Evolutionary conservation across 2,329 filamentous ascomycete genomes (phyloP).

Genomic region (Hansfordia pulvinata): DNA sequence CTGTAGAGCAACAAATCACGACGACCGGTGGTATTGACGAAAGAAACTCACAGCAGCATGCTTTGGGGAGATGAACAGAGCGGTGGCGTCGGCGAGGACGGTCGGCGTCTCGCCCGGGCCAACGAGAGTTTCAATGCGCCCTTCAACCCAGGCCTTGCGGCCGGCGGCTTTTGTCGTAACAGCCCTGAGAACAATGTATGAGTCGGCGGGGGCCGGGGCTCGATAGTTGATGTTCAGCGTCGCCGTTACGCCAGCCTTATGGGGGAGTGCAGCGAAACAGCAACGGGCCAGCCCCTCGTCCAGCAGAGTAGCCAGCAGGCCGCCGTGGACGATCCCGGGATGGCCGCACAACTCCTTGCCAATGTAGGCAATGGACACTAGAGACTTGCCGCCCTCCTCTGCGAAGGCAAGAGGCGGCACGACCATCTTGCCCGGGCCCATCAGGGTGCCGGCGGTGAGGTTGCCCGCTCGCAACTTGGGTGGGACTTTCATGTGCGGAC

Average conservation of each 20-base stretch:
- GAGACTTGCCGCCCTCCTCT: slow-evolving; percentile 53
- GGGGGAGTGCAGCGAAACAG: slow-evolving; percentile 78
- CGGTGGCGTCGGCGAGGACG: slow-evolving; percentile 70
- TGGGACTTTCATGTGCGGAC: slow-evolving; percentile 82
- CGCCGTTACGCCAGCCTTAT: slow-evolving; percentile 76
- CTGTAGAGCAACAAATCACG: no score
- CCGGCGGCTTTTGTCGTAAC: slow-evolving; percentile 79
- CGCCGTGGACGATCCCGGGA: slow-evolving; percentile 81
- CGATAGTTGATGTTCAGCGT: slow-evolving; percentile 75
- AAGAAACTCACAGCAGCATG: slow-evolving; percentile 63
- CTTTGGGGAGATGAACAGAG: slow-evolving; percentile 79
- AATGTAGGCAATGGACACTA: slow-evolving; percentile 64
- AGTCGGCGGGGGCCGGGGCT: slow-evolving; percentile 61
- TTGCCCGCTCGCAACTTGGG: slow-evolving; percentile 54
- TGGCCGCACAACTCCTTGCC: slow-evolving; percentile 77
- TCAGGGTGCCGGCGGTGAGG: slow-evolving; percentile 68
- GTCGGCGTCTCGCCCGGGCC: slow-evolving; percentile 46
- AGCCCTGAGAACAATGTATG: slow-evolving; percentile 66
- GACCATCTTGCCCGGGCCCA: slow-evolving; percentile 61
- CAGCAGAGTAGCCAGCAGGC: slow-evolving; percentile 78
- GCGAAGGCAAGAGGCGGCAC: slow-evolving; percentile 72
- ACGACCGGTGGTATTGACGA: no score
- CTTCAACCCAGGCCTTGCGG: slow-evolving; percentile 88
- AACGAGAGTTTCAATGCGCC: slow-evolving; percentile 66
- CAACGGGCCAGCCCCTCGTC: slow-evolving; percentile 83